Evolutionary conservation across 371 early-diverging fungal genomes (phyloP), one percentile per base, ranked within the genome.

Genomic region (Circinella umbellata): DNA sequence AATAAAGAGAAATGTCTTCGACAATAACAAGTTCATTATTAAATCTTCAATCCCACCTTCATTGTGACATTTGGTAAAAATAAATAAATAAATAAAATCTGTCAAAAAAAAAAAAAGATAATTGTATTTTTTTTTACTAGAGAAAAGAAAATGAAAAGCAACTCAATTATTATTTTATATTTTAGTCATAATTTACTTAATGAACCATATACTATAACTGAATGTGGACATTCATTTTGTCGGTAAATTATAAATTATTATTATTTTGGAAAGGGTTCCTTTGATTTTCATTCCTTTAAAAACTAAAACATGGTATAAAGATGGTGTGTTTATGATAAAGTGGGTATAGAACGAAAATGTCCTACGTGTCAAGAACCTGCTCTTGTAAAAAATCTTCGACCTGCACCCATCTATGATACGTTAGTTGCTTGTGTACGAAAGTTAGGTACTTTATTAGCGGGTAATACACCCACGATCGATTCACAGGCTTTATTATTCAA

Each of bases 181-280:
- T 35, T 27, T 35, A 72, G 72, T 39, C 46, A 57, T 34, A 38
- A 64, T 10, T 66, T 73, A 11, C n/a, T 76, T n/a, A 60, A 54
- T 35, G 64, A 70, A 38, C 59, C 76, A 11, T 66, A 67, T 48
- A 68, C 67, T 7, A 35, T 72, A 51, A 70, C 49, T 0, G 76
- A 64, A 51, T 83, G 78, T 1, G 79, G 76, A 7, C 85, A 85
- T 63, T 66, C 71, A 35, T 73, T 67, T 18, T 68, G 73, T 53
- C n/a, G 5, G 67, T 70, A 75, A 35, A 70, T 0, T 42, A 38
- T 10, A 62, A 64, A 47, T 8, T 57, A 20, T 27, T n/a, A n/a
- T n/a, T n/a, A n/a, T n/a, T n/a, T n/a, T n/a, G n/a, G n/a, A n/a
- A n/a, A n/a, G n/a, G n/a, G n/a, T n/a, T n/a, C n/a, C n/a, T n/a